Evolutionary conservation across 1,284 basidiomycete species (phyloP).

Genomic region (Chalciporus sp.): DNA sequence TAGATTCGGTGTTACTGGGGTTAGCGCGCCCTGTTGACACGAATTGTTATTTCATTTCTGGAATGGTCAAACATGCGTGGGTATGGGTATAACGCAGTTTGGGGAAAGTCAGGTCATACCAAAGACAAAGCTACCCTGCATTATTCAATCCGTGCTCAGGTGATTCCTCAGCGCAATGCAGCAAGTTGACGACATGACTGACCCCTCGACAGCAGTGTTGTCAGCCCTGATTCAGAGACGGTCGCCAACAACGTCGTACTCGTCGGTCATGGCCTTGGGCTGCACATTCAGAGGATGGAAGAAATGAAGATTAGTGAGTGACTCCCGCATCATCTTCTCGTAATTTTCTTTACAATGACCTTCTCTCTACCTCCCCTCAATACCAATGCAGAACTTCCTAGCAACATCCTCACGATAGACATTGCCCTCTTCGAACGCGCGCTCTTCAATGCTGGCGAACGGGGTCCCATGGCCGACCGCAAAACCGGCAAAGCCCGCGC

Average conservation of each 20-base stretch:
- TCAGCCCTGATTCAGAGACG: conserved; percentile 79
- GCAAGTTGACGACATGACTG: conserved; percentile 2
- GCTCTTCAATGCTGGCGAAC: conserved; percentile 56
- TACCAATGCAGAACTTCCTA: conserved; percentile 58
- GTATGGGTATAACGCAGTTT: conserved; percentile 49
- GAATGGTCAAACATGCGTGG: conserved; percentile 7
- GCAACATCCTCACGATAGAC: conserved; percentile 75
- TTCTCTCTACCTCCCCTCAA: conserved; percentile 20
- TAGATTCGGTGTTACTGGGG: neutral
- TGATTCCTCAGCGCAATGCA: conserved; percentile 29
- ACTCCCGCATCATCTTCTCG: neutral
- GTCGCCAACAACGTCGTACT: conserved; percentile 73
- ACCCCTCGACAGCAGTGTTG: conserved; percentile 56
- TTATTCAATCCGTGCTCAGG: conserved; percentile 79
- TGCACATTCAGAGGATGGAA: conserved; percentile 60
- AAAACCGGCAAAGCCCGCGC: conserved; percentile 52
- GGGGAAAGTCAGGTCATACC: conserved; percentile 75
- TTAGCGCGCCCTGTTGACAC: neutral
- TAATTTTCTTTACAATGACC: neutral
- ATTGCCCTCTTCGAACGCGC: conserved; percentile 61
- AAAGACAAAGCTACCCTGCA: conserved; percentile 67
- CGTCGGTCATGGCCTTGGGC: conserved; percentile 65
- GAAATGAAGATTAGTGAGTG: conserved; percentile 76
- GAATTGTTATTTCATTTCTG: conserved; percentile 20
- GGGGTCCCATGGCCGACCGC: conserved; percentile 62